A percentile compares a stretch with the other conserved stretches of the same genome.
Evolutionary conservation across 139 green algal species (phyloP).

Genomic region (Chlamydomonas eustigma): DNA sequence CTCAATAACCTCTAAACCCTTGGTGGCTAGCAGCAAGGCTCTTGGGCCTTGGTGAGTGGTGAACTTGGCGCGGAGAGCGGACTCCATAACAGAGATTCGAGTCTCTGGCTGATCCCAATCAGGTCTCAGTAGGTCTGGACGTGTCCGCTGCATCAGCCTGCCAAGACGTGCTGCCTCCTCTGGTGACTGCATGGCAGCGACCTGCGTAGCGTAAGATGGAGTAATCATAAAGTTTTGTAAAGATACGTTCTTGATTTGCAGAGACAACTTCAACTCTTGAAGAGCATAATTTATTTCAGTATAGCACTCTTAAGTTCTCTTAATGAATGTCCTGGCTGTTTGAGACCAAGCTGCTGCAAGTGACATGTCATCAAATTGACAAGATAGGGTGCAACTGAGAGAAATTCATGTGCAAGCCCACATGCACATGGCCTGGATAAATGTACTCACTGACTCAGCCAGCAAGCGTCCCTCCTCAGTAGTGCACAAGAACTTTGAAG

Average conservation of each 20-base stretch:
- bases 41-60: slow-evolving; percentile 56
- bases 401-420: too few species aligned
- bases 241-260: too few species aligned
- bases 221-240: too few species aligned
- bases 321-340: too few species aligned
- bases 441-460: slow-evolving; percentile 45
- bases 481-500: slow-evolving; percentile 74
- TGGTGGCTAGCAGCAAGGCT: slow-evolving; percentile 74
- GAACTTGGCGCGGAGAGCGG: slow-evolving; percentile 77
- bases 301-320: too few species aligned
- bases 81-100: slow-evolving; percentile 73
- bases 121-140: slow-evolving; percentile 67
- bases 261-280: too few species aligned
- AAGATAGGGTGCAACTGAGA: too few species aligned
- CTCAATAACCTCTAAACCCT: slow-evolving; percentile 26
- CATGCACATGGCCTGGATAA: slow-evolving; percentile 88
- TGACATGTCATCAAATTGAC: too few species aligned
- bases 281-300: too few species aligned
- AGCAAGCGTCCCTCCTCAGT: neutral
- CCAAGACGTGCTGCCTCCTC: slow-evolving; percentile 87
- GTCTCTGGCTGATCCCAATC: slow-evolving; percentile 64
- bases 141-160: slow-evolving; percentile 52
- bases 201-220: too few species aligned
- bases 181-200: slow-evolving; percentile 48
- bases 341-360: too few species aligned